phyloP scores from a whole-genome alignment of 192 early-diverging fungal species.

The Entomortierella beljakovae region DNA sequence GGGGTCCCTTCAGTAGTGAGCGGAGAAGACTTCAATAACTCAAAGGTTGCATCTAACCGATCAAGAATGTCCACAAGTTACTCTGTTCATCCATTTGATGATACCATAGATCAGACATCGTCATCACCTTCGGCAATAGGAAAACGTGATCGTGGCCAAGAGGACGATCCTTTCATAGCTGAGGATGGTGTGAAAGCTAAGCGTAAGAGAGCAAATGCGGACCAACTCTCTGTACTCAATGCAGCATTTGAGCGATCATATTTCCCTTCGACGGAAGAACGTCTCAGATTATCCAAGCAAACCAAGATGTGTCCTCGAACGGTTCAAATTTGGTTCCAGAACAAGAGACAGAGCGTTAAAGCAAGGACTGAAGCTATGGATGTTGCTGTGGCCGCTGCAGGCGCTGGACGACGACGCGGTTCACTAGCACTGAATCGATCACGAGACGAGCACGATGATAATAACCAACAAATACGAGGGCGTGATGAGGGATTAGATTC shows the following conservation, averaged over 20 bases:
- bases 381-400: slow-evolving; percentile 23
- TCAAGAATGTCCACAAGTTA: slow-evolving; percentile 12
- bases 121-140: background rate
- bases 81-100: slow-evolving; percentile 49
- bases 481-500: background rate
- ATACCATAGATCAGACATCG: background rate
- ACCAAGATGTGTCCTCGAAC: slow-evolving; percentile 91
- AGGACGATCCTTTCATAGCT: slow-evolving; percentile 27
- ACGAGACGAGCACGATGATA: background rate
- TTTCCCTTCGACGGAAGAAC: slow-evolving; percentile 86
- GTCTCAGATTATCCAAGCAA: slow-evolving; percentile 79
- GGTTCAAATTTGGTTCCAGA: slow-evolving; percentile 99
- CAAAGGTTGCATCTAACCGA: background rate
- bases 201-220: slow-evolving; percentile 83
- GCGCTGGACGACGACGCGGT: slow-evolving; percentile 15
- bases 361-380: slow-evolving; percentile 62
- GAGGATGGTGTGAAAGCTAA: slow-evolving; percentile 70
- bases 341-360: slow-evolving; percentile 85
- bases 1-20: background rate
- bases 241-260: slow-evolving; percentile 80
- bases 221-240: slow-evolving; percentile 82
- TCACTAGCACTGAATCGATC: slow-evolving; percentile 9
- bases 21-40: background rate
- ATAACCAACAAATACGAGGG: slow-evolving; percentile 4
- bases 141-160: slow-evolving; percentile 31